phyloP scores from a whole-genome alignment of 345 rosid genomes.

The Physaria fendleri region DNA sequence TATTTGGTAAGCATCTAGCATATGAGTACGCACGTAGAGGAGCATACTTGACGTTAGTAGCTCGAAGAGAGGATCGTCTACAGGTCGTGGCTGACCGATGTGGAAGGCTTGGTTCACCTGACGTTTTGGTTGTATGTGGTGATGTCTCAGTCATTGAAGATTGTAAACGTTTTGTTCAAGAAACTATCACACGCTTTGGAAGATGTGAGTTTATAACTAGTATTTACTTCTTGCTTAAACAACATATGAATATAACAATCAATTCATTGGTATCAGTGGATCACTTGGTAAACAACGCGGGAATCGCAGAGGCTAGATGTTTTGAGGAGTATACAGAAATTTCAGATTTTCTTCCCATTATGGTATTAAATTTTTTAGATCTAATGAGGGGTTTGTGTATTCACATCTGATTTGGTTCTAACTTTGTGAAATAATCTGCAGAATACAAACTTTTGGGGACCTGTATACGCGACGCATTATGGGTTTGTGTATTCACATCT shows the following conservation, averaged over 20 bases:
- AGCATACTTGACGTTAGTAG: slow-evolving; percentile 30
- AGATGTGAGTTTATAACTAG: slow-evolving; percentile 12
- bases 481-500: too few species aligned
- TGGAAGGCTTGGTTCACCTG: slow-evolving; percentile 29
- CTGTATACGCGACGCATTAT: slow-evolving; percentile 36
- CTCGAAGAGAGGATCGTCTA: slow-evolving; percentile 31
- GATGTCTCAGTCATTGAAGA: slow-evolving; percentile 34
- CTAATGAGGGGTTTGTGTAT: too few species aligned
- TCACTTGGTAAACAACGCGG: slow-evolving; percentile 47
- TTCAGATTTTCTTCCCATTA: slow-evolving; percentile 14
- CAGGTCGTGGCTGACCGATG: slow-evolving; percentile 17
- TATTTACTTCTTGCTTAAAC: neutral
- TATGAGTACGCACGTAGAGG: slow-evolving; percentile 24
- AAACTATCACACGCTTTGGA: slow-evolving; percentile 22
- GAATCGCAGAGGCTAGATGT: slow-evolving; percentile 18
- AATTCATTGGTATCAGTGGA: slow-evolving; percentile 34
- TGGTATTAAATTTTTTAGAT: too few species aligned
- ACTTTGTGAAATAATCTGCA: too few species aligned
- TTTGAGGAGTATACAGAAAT: slow-evolving; percentile 33
- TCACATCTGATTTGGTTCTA: too few species aligned
- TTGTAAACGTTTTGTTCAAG: slow-evolving; percentile 29
- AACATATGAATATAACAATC: neutral
- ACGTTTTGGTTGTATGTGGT: slow-evolving; percentile 13
- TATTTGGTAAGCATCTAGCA: slow-evolving; percentile 11
- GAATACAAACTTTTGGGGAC: too few species aligned